A percentile compares a stretch with the other conserved stretches of the same genome.
These are phyloP conservation scores for Rhodomyrtus psidioides DNA, from an alignment of 441 rosid genomes.

Conservation along the genomic window DNA sequence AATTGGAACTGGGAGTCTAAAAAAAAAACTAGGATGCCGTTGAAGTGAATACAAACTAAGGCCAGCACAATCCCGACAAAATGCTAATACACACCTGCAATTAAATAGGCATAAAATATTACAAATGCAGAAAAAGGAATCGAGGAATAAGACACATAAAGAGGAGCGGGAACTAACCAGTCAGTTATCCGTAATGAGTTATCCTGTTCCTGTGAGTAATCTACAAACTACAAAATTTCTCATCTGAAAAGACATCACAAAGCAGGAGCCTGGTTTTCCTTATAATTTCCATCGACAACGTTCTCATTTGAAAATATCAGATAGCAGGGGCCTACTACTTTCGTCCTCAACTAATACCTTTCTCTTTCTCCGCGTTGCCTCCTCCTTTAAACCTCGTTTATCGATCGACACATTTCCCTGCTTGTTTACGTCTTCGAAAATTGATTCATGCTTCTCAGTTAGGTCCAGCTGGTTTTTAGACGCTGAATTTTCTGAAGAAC, in stretches of 20 bases:
- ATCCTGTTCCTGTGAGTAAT: not conserved
- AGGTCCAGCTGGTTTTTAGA: conserved; percentile 3
- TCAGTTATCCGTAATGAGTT: not conserved
- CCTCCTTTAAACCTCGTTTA: conserved; percentile 1
- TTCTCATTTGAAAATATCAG: conserved; percentile 24
- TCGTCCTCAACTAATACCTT: not conserved
- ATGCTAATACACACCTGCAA: not conserved
- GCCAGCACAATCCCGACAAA: not conserved
- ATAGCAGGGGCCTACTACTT: conserved; percentile 2
- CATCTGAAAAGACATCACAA: not conserved
- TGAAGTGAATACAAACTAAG: not conserved
- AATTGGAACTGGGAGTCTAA: not conserved
- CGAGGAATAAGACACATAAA: not conserved
- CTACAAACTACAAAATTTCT: not conserved
- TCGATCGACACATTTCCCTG: not conserved
- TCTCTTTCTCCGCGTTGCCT: not conserved
- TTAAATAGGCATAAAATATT: not conserved
- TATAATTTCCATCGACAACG: not conserved
- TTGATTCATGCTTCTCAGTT: not conserved
- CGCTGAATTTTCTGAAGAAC: not conserved
- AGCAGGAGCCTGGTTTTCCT: not conserved
- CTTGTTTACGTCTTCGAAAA: conserved; percentile 3
- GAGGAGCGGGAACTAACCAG: not conserved
- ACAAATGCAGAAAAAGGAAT: not conserved
- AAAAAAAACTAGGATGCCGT: not conserved